Conservation (phyloP, 176 grass and related monocot genomes). For the Bonia amplexicaulis region DNA sequence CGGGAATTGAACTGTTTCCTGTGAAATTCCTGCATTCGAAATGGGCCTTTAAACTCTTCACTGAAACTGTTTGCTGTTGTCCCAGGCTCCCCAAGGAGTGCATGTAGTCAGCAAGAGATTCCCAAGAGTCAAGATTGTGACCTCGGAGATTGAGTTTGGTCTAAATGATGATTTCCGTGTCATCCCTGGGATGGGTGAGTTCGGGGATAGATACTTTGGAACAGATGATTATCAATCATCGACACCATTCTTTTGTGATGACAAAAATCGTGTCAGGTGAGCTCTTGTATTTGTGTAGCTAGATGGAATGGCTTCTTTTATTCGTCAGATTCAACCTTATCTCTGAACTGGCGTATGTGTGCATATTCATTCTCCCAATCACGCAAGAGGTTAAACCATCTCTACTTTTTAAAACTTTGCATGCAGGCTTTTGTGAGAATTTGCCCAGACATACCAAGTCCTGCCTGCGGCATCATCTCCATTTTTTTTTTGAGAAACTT, state of each 20-base stretch:
- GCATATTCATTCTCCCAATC: neutral
- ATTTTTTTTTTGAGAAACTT: slow-evolving; percentile 33
- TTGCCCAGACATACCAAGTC: slow-evolving; percentile 12
- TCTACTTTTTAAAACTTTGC: neutral
- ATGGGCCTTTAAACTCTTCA: neutral
- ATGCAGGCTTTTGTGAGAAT: slow-evolving; percentile 46
- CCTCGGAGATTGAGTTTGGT: slow-evolving; percentile 90
- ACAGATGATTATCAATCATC: slow-evolving; percentile 69
- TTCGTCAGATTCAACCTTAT: neutral
- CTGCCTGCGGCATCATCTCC: slow-evolving; percentile 9
- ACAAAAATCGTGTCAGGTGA: slow-evolving; percentile 51
- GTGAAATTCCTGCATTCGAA: no score
- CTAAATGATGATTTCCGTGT: slow-evolving; percentile 80
- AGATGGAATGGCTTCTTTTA: neutral
- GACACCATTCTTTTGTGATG: slow-evolving; percentile 43
- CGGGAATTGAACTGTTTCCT: no score
- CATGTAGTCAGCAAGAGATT: slow-evolving; percentile 92
- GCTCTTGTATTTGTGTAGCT: slow-evolving; percentile 4
- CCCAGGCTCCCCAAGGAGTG: slow-evolving; percentile 78
- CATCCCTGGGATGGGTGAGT: slow-evolving; percentile 84
- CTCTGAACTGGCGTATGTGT: neutral
- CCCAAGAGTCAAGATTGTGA: slow-evolving; percentile 90
- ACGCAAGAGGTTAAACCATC: neutral
- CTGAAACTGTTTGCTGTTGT: neutral
- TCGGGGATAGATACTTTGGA: slow-evolving; percentile 83